Evolutionary conservation across 1,284 basidiomycete species (phyloP), one percentile per base, ranked within the genome.

Genomic region (Cutaneotrichosporon spelunceum): DNA sequence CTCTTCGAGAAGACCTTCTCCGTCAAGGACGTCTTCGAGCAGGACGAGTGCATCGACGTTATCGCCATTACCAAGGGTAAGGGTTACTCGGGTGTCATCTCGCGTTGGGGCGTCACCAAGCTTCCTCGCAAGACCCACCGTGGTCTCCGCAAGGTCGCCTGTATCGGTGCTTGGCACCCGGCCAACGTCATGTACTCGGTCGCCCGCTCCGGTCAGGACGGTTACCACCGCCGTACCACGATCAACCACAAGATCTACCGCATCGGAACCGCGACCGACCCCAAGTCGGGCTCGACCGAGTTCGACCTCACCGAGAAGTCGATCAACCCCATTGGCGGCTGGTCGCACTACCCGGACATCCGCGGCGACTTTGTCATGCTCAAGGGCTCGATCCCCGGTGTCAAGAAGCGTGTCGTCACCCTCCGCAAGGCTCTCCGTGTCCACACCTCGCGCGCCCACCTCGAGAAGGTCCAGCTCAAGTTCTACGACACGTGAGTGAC

Each of bases 171-270:
- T 78, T 96, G 93, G 93, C 93, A 96, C 86, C 93, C 93, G 77
- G 90, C 91, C 69, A 95, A 93, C 83, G 93, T 97, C 86, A 98
- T 98, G 94, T 99, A 92, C 88, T 96, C 93, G 54, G 96, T 99
- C 71, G 95, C 94, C 65, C 95, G 96, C 85, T 93, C 96, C 70
- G 96, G 96, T 93, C 95, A 99, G 88, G 90, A 96, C 81, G 95
- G 95, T 79, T 99, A 98, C 86, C 94, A 98, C 81, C 93, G 97
- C 84, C 92, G 95, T 80, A 98, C 94, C 61, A 90, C 92, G 81
- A 85, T 94, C 76, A 98, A 97, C 66, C 64, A 63, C 59, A 68
- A 68, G 85, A 88, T 96, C 81, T 99, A 97, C 87, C 91, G 96
- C 71, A 87, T 99, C 72, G 91, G 90, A 71, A 84, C 87, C 72